Evolutionary conservation across 768 basidiomycete genomes (phyloP).

Genomic region (Phlebiopsis gigantea): DNA sequence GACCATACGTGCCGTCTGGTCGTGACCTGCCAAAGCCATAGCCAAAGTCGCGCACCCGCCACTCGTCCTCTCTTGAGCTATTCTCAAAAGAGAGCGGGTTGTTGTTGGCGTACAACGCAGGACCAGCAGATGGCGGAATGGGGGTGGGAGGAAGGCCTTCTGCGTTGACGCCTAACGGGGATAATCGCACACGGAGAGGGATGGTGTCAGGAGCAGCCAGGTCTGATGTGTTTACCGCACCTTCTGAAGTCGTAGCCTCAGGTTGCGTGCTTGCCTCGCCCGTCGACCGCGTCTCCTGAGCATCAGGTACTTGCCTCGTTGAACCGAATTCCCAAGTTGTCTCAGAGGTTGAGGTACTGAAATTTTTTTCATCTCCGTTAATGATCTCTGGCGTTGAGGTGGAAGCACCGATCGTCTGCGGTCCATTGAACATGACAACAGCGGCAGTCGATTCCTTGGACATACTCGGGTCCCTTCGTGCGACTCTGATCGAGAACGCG

Average conservation of each 20-base stretch:
- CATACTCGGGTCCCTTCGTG: neutral
- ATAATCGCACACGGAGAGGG: conserved; percentile 6
- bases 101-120: conserved; percentile 1
- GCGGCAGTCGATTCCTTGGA: neutral
- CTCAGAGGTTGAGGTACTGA: conserved; percentile 4
- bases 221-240: neutral
- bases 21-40: conserved; percentile 2
- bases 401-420: neutral
- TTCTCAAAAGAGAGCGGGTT: neutral
- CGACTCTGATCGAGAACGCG: neutral
- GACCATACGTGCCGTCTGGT: neutral
- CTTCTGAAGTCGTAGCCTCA: neutral
- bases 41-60: conserved; percentile 2
- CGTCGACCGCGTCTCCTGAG: neutral
- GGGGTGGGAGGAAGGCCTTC: conserved; percentile 3
- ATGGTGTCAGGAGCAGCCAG: neutral
- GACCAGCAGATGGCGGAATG: conserved; percentile 2
- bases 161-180: neutral
- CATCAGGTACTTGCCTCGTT: conserved; percentile 21
- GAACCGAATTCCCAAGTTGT: conserved; percentile 59
- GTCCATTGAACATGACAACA: neutral
- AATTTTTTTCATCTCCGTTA: conserved; percentile 28
- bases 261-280: neutral
- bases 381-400: conserved; percentile 6
- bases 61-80: neutral